A percentile compares a stretch with the other conserved stretches of the same genome.
Conservation (phyloP, 257 asterid species). For the Cruciata laevipes region DNA sequence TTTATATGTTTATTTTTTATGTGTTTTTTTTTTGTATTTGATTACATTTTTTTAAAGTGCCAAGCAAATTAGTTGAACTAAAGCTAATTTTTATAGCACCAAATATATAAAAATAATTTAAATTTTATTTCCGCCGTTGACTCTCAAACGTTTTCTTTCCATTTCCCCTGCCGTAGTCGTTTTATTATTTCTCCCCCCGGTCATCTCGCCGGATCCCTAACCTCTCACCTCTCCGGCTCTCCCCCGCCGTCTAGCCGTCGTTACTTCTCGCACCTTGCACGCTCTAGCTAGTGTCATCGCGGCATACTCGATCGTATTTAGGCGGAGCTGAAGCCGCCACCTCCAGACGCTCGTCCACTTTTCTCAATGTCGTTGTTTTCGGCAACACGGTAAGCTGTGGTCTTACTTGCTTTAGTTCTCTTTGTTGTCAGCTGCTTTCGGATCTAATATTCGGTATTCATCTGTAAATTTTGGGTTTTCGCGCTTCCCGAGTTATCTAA, state of each 20-base stretch:
- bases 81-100: no score
- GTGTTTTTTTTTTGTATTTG: no score
- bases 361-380: constrained; percentile 90
- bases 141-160: no score
- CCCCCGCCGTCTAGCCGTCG: background rate
- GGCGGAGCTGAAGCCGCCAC: constrained; percentile 42
- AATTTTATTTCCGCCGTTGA: no score
- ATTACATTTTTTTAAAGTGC: no score
- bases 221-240: constrained; percentile 4
- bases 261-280: background rate
- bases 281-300: constrained; percentile 22
- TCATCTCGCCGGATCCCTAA: constrained; percentile 32
- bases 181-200: constrained; percentile 16
- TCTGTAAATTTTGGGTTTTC: background rate
- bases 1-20: no score
- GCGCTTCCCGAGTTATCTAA: no score
- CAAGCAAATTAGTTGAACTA: no score
- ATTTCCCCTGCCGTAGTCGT: no score
- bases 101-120: no score
- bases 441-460: constrained; percentile 15
- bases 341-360: constrained; percentile 71
- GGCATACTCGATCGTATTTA: constrained; percentile 29
- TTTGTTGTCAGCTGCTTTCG: constrained; percentile 8
- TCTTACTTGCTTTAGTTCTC: constrained; percentile 10
- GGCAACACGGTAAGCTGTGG: constrained; percentile 66